phyloP scores from a whole-genome alignment of 805 yeast species.

The Candida andamanensis region DNA sequence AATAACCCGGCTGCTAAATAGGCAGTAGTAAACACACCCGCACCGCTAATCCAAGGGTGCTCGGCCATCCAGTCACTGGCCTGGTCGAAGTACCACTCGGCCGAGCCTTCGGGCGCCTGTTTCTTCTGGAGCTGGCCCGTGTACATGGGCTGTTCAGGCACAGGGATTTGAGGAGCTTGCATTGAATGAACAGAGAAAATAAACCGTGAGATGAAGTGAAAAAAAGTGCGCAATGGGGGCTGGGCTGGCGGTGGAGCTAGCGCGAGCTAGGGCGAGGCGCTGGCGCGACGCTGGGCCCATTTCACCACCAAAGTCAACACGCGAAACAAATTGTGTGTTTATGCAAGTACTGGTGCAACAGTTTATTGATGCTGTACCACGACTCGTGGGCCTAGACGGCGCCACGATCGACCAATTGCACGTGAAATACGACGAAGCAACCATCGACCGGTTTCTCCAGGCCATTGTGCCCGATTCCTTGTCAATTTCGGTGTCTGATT shows the following conservation, averaged over 20 bases:
- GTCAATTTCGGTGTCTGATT: constrained; percentile 10
- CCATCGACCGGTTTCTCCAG: constrained; percentile 15
- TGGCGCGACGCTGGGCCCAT: too few relatives aligned
- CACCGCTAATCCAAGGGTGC: constrained; percentile 71
- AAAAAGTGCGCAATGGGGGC: too few relatives aligned
- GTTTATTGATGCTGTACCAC: too few relatives aligned
- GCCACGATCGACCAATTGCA: background rate
- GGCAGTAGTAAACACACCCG: constrained; percentile 62
- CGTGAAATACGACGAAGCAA: constrained; percentile 2
- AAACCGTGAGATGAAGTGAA: too few relatives aligned
- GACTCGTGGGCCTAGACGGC: too few relatives aligned
- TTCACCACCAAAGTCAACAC: too few relatives aligned
- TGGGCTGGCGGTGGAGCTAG: too few relatives aligned
- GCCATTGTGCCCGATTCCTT: constrained; percentile 18
- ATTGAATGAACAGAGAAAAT: too few relatives aligned
- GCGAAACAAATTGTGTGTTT: too few relatives aligned
- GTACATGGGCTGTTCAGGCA: constrained; percentile 33
- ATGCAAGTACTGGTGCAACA: too few relatives aligned
- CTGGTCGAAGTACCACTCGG: constrained; percentile 63
- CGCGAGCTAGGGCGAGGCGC: too few relatives aligned
- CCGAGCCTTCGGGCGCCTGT: constrained; percentile 39
- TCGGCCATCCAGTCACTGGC: constrained; percentile 56
- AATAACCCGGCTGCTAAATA: constrained; percentile 65
- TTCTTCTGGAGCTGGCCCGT: constrained; percentile 39
- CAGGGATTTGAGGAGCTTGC: constrained; percentile 52